These are phyloP conservation scores for Phytophthora pisi DNA, from an alignment of 352 stramenopile species.

Conservation along the genomic window DNA sequence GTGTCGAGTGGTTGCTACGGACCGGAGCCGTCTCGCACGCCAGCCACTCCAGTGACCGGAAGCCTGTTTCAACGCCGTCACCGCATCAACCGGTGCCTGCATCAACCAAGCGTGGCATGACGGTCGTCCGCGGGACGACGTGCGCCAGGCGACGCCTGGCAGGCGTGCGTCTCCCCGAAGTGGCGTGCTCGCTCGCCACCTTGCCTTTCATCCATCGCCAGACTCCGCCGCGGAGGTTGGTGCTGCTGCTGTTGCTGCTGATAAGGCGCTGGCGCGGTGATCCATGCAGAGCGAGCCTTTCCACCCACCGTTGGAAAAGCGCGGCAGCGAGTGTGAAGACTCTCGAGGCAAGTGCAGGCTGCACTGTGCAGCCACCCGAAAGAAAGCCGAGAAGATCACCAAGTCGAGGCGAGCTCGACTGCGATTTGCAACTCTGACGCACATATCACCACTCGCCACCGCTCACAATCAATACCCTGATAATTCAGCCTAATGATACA, in stretches of 20 bases:
- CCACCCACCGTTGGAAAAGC: not conserved
- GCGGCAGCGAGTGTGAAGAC: not conserved
- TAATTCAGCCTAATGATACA: not conserved
- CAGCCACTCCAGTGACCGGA: conserved; percentile 1
- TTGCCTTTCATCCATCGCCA: not conserved
- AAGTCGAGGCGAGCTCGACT: not conserved
- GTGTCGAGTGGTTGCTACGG: not conserved
- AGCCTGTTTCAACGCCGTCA: not conserved
- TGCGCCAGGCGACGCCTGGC: not conserved
- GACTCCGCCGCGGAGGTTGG: not conserved
- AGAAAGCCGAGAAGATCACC: conserved; percentile 13
- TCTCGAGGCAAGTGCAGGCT: not conserved
- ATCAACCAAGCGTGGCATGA: not conserved
- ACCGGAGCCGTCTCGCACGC: conserved; percentile 4
- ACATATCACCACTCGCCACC: not conserved
- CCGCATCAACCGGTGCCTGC: not conserved
- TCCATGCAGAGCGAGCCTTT: conserved; percentile 1
- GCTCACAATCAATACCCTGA: not conserved
- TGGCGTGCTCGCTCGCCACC: conserved; percentile 7
- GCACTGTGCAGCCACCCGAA: conserved; percentile 1
- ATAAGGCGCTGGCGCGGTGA: not conserved
- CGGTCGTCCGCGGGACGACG: not conserved
- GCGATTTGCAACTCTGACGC: conserved; percentile 28
- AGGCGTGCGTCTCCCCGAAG: not conserved
- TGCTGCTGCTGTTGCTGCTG: not conserved